Evolutionary conservation across 768 basidiomycete genomes (phyloP), one percentile per base, ranked within the genome.

Genomic region (Leccinum boreale): DNA sequence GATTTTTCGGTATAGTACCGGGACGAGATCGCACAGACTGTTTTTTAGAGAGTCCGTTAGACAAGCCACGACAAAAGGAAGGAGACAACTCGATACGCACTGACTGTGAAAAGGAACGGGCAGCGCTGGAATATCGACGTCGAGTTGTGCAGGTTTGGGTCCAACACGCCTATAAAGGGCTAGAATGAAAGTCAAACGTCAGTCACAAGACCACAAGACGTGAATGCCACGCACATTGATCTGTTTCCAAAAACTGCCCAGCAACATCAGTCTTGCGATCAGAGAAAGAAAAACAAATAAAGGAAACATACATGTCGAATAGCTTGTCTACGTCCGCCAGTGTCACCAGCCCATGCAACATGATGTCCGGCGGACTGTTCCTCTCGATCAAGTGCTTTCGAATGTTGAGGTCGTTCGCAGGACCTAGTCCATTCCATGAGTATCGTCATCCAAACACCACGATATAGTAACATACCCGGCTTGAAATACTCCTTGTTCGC

Each of bases 51-150:
- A 12, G 7, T 24, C 12, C 26, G 14, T 55, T 7, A 53, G 52
- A 58, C 9, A 29, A 28, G 35, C 14, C 51, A 47, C 9, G 11
- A 33, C 5, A n/a, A n/a, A 35, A 2, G 15, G 39, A 19, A 9
- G 7, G n/a, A 17, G 55, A 29, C 17, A 11, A 1, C 17, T 11
- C 39, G 6, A 50, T 54, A 84, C 83, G 77, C 57, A 89, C 89
- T 80, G 58, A 92, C 91, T 48, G 94, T 95, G 71, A 94, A 93
- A 33, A 96, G 77, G 77, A 94, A 96, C 0, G 93, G 93, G 65
- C 90, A 92, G 53, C 93, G 79, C 19, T 89, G 83, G 63, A 91
- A 92, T 10, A 89, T 90, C 3, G 84, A 81, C 6, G 85, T 82
- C 9, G 91, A 85, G 0, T 88, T 93, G 67, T 96, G 94, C 15